These are phyloP conservation scores for Gossypium lobatum DNA, from an alignment of 441 rosid species.

Conservation along the genomic window DNA sequence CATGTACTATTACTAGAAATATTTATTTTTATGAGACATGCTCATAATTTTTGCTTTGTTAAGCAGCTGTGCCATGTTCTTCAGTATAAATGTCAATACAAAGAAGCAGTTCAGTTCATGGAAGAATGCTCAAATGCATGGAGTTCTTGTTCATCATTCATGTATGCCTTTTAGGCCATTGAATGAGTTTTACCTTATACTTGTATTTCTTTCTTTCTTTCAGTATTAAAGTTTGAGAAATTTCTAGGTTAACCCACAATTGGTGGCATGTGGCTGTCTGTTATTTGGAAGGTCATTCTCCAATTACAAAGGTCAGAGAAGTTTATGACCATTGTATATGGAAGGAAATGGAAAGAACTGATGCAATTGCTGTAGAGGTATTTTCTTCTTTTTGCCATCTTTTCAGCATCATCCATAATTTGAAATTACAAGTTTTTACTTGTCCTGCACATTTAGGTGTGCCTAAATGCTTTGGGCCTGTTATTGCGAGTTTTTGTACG, in stretches of 20 bases:
- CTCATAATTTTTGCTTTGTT: conserved; percentile 11
- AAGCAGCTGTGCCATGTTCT: conserved; percentile 83
- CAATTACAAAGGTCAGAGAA: conserved; percentile 47
- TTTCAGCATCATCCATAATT: conserved; percentile 4
- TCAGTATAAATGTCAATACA: conserved; percentile 65
- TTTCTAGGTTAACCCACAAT: conserved; percentile 72
- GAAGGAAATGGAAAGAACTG: conserved; percentile 64
- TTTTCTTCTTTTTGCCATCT: background rate
- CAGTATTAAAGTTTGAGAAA: background rate
- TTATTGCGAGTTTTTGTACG: conserved; percentile 56
- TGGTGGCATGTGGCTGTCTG: conserved; percentile 98
- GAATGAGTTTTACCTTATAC: background rate
- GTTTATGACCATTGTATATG: conserved; percentile 64
- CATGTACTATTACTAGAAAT: background rate
- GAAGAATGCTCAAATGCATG: conserved; percentile 59
- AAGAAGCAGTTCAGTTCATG: conserved; percentile 89
- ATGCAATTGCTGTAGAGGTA: conserved; percentile 54
- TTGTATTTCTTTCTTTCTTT: background rate
- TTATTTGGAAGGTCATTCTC: conserved; percentile 84
- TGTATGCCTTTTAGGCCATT: conserved; percentile 38
- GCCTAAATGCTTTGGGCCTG: conserved; percentile 77
- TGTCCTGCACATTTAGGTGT: conserved; percentile 42
- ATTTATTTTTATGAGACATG: background rate
- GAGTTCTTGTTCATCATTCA: conserved; percentile 66
- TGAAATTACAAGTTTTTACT: conserved; percentile 4